Evolutionary conservation across 1,284 basidiomycete genomes (phyloP), one percentile per base, ranked within the genome.

Genomic region (Malassezia obtusa): DNA sequence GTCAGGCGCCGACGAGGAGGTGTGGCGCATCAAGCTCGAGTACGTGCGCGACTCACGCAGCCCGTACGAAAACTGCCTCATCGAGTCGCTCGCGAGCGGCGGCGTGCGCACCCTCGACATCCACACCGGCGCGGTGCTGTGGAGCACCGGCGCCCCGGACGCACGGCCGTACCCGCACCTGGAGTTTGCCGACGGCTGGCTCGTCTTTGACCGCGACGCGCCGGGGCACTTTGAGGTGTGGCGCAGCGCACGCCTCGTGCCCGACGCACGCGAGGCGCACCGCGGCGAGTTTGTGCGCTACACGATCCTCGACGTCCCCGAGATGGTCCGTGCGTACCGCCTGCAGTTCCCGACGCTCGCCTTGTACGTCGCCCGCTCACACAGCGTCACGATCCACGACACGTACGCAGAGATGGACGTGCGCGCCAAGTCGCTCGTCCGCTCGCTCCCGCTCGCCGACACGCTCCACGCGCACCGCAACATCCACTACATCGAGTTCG

Each of bases 401-500:
- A 54, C 45, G 35, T 50, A 66, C 17, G 33, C 49, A 10, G 45
- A 61, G 21, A 65, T 54, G 49, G 22, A 69, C 17, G 58, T 69
- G 25, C 55, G 60, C 10, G 25, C 51, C 21, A 47, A 60, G 32
- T 25, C 40, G 15, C 24, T 43, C 24, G 19, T 19, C 3, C 26
- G 30, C 32, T 8, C 9, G 9, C 22, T 45, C 8, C 32, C 43
- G n/a, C 24, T 67, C 10, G 47, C 36, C n/a, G 24, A 26, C 26
- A 59, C 58, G 17, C 41, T 55, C 4, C 59, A 64, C 25, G 44
- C 48, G 11, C 52, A 57, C 8, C 58, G 52, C 38, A 68, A 66
- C 41, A 56, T 69, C 46, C 61, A 52, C 43, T 69, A 69, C 48
- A 60, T 69, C 36, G 66, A 68, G 45, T 66, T 66, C 57, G 67